These are phyloP conservation scores for Rosa hybrid DNA, from an alignment of 331 rosid genomes.

Conservation along the genomic window DNA sequence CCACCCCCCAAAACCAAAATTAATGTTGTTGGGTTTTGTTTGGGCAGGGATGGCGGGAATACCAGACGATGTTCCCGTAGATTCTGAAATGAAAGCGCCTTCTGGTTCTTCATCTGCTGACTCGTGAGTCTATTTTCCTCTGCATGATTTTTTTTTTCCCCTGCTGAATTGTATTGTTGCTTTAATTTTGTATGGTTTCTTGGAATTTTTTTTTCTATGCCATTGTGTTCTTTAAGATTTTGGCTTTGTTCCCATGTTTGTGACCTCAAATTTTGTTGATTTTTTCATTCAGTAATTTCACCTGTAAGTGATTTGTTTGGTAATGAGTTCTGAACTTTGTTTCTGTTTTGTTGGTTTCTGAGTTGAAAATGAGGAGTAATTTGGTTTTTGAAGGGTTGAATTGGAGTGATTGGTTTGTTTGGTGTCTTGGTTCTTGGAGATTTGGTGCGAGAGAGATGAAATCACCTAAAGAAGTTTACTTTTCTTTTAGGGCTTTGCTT, in stretches of 20 bases:
- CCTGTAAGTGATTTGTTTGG: conserved; percentile 8
- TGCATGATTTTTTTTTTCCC: neutral
- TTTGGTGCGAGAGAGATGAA: neutral
- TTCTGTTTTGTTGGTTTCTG: neutral
- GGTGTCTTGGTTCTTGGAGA: neutral
- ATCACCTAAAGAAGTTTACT: neutral
- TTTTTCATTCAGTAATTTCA: neutral
- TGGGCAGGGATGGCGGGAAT: conserved; percentile 65
- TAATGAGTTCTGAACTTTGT: conserved; percentile 4
- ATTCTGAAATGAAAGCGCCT: conserved; percentile 65
- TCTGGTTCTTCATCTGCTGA: conserved; percentile 60
- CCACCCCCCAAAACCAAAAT: neutral
- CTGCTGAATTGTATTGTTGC: conserved; percentile 23
- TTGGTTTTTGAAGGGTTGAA: conserved; percentile 4
- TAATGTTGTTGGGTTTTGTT: conserved; percentile 1
- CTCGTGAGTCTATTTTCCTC: conserved; percentile 50
- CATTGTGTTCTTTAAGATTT: conserved; percentile 5
- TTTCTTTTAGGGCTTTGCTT: neutral
- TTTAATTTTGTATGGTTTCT: conserved; percentile 23
- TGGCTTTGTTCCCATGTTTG: conserved; percentile 10
- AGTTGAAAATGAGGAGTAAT: conserved; percentile 26
- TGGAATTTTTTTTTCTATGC: conserved; percentile 5
- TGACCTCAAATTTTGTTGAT: conserved; percentile 6
- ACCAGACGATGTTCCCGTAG: conserved; percentile 57
- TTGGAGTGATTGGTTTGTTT: conserved; percentile 8